Evolutionary conservation across 129 eudicot genomes (phyloP).

Genomic region (Daucus carota): DNA sequence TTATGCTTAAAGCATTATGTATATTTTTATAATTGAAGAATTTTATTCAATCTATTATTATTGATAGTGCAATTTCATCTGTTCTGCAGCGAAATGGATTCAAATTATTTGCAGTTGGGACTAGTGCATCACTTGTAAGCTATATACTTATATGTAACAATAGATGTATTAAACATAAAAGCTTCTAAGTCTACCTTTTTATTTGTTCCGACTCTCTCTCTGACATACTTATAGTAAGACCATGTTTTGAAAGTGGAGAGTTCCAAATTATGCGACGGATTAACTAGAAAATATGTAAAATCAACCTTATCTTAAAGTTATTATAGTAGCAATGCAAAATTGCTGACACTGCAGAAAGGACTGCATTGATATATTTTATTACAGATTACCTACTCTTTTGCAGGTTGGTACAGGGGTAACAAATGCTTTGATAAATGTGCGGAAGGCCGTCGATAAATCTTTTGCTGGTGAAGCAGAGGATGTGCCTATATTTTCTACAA

Average conservation of each 20-base stretch:
- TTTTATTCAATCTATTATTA: neutral
- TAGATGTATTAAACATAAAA: neutral
- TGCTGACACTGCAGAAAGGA: no score
- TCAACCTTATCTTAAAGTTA: no score
- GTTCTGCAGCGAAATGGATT: conserved; percentile 70
- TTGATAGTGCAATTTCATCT: neutral
- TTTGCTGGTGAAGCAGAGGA: conserved; percentile 11
- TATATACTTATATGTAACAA: neutral
- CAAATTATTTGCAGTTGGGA: conserved; percentile 90
- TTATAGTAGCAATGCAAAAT: no score
- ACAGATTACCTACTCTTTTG: no score
- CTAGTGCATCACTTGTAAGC: conserved; percentile 76
- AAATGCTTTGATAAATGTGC: conserved; percentile 57
- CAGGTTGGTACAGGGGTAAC: conserved; percentile 94
- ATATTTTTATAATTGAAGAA: neutral
- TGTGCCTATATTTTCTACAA: conserved; percentile 55
- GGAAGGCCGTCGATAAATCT: conserved; percentile 10
- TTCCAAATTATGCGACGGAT: neutral
- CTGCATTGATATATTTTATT: no score
- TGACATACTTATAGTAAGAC: neutral
- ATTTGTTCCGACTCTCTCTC: neutral
- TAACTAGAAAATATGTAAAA: no score
- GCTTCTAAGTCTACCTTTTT: neutral
- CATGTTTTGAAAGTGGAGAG: neutral
- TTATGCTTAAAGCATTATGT: neutral